These are phyloP conservation scores for Alternaria brassicae DNA, from an alignment of 2,329 filamentous ascomycete genomes.

Conservation along the genomic window DNA sequence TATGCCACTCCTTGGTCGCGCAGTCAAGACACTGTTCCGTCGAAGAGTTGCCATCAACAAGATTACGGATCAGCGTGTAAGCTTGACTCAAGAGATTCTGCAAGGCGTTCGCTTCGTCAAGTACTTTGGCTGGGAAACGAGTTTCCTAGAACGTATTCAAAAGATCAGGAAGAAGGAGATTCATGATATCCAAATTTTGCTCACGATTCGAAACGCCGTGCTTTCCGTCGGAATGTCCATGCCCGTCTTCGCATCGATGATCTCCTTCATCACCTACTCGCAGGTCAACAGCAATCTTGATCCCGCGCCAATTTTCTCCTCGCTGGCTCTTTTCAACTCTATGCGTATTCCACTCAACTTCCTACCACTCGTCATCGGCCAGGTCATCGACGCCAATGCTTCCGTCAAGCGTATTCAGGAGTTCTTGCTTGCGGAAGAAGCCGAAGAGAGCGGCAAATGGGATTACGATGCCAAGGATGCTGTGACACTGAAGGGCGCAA, in stretches of 20 bases:
- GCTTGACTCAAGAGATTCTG: conserved; percentile 89
- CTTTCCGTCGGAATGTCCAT: conserved; percentile 84
- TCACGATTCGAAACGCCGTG: conserved; percentile 85
- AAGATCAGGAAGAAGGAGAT: conserved; percentile 80
- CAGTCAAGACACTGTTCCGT: conserved; percentile 77
- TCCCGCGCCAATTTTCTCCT: conserved; percentile 87
- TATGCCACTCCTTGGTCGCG: conserved; percentile 77
- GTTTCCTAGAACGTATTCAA: conserved; percentile 79
- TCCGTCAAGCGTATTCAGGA: conserved; percentile 87
- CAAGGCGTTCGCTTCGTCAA: conserved; percentile 94
- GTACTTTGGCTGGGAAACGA: conserved; percentile 93
- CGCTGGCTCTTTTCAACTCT: conserved; percentile 90
- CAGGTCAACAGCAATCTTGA: conserved; percentile 70
- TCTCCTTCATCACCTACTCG: conserved; percentile 84
- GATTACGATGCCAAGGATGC: conserved; percentile 61
- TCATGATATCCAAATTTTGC: conserved; percentile 78
- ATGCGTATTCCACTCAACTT: conserved; percentile 89
- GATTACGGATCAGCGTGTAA: conserved; percentile 90
- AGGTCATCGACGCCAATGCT: conserved; percentile 87
- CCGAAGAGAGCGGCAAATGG: conserved; percentile 71
- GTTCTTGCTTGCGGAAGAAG: conserved; percentile 86
- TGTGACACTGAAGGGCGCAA: conserved; percentile 73
- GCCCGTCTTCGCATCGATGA: conserved; percentile 93
- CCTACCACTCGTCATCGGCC: conserved; percentile 85
- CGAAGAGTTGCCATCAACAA: conserved; percentile 86